These are phyloP conservation scores for Erucastrum elatum DNA, from an alignment of 345 rosid genomes.

Conservation along the genomic window DNA sequence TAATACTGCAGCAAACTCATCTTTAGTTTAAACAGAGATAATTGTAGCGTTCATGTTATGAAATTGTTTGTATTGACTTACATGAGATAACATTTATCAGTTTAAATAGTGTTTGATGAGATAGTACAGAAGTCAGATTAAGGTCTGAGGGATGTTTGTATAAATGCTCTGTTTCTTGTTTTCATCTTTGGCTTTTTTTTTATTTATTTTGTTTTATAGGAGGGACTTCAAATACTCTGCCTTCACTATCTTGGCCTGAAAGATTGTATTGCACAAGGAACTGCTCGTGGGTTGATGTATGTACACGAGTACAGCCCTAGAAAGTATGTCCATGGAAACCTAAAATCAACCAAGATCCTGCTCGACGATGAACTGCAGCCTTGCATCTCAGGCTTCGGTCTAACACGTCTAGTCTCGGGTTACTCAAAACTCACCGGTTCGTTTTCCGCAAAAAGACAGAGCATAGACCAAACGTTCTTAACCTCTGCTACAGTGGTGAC, in stretches of 20 bases:
- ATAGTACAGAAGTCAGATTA: slow-evolving; percentile 4
- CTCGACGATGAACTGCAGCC: slow-evolving; percentile 61
- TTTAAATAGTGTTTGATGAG: neutral
- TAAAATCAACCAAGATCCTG: slow-evolving; percentile 62
- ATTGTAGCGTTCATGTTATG: no score
- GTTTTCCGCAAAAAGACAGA: slow-evolving; percentile 49
- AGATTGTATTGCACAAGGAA: slow-evolving; percentile 88
- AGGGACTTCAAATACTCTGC: slow-evolving; percentile 47
- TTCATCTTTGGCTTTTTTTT: slow-evolving; percentile 8
- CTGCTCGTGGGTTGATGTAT: slow-evolving; percentile 77
- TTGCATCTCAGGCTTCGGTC: slow-evolving; percentile 74
- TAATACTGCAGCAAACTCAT: no score
- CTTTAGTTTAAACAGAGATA: no score
- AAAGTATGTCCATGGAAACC: slow-evolving; percentile 75
- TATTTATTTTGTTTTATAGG: slow-evolving; percentile 45
- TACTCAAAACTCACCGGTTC: slow-evolving; percentile 44
- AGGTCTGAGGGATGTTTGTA: slow-evolving; percentile 41
- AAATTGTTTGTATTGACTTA: neutral
- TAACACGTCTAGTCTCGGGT: slow-evolving; percentile 52
- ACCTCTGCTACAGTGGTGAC: slow-evolving; percentile 40
- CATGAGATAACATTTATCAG: neutral
- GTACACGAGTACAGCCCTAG: slow-evolving; percentile 79
- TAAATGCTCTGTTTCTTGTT: neutral
- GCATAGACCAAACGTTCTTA: slow-evolving; percentile 43
- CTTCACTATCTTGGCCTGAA: slow-evolving; percentile 68